Evolutionary conservation across 306 rosid species (phyloP).

Genomic region (Vicia sativa): DNA sequence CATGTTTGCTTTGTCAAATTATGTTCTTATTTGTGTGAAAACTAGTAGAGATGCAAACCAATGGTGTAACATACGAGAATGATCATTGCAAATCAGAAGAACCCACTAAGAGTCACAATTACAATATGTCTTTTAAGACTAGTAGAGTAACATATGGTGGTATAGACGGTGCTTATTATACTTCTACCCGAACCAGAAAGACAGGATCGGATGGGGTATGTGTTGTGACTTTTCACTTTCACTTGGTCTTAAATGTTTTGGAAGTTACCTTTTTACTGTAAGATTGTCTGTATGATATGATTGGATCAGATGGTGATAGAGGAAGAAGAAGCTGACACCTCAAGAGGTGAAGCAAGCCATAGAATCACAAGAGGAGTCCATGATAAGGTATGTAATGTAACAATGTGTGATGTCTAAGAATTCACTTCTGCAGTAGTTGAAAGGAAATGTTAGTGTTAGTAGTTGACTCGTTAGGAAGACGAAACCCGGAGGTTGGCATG

Average conservation of each 20-base stretch:
- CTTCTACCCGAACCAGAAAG: constrained; percentile 65
- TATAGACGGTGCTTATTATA: constrained; percentile 80
- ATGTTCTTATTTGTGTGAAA: constrained; percentile 7
- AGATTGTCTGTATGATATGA: constrained; percentile 32
- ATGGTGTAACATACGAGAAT: constrained; percentile 35
- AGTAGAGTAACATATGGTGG: constrained; percentile 86
- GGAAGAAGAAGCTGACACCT: constrained; percentile 83
- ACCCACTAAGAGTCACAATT: constrained; percentile 38
- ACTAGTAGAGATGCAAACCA: constrained; percentile 46
- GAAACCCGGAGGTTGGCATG: too few species aligned
- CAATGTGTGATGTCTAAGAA: constrained; percentile 5
- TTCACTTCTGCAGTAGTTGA: neutral
- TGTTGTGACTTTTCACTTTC: constrained; percentile 24
- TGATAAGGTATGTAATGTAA: constrained; percentile 72
- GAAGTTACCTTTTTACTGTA: constrained; percentile 1
- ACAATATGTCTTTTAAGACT: constrained; percentile 47
- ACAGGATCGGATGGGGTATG: constrained; percentile 73
- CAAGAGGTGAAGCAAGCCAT: constrained; percentile 76
- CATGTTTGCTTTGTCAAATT: constrained; percentile 3
- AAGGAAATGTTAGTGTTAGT: neutral
- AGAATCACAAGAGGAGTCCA: constrained; percentile 81
- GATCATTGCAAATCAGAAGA: constrained; percentile 38
- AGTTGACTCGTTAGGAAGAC: too few species aligned
- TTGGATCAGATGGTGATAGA: constrained; percentile 59
- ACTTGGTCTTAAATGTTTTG: neutral